Percentiles rank a stretch among this genome's conserved stretches.
Conservation (phyloP, 1,284 basidiomycete species). For the Stereum hirsutum region DNA sequence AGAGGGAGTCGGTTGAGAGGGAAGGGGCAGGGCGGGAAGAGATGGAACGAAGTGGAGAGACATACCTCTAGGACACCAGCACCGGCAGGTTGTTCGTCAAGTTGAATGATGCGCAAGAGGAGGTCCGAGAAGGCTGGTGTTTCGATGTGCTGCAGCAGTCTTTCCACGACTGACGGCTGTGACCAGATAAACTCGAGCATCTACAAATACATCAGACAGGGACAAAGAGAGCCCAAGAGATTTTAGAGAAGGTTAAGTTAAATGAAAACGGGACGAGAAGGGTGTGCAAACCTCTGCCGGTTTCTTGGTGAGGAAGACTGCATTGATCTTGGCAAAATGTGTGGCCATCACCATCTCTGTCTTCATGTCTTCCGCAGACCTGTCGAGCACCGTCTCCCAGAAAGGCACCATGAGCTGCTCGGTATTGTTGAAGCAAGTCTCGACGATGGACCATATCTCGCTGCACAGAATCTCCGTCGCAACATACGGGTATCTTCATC, state of each 20-base stretch:
- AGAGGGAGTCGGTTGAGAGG: too few relatives aligned
- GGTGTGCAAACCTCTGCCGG: conserved; percentile 63
- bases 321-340: conserved; percentile 85
- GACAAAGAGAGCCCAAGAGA: too few relatives aligned
- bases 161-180: conserved; percentile 77
- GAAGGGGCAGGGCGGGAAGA: too few relatives aligned
- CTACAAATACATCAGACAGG: conserved; percentile 38
- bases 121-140: conserved; percentile 90
- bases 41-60: too few relatives aligned
- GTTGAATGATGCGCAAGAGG: conserved; percentile 85
- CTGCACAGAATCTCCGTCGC: conserved; percentile 94
- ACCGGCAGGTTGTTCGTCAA: conserved; percentile 82
- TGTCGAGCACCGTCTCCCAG: conserved; percentile 89
- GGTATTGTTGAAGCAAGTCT: conserved; percentile 74
- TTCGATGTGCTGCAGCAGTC: conserved; percentile 82
- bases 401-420: conserved; percentile 73
- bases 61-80: conserved; percentile 81
- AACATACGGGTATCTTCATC: conserved; percentile 80
- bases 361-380: conserved; percentile 71
- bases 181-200: conserved; percentile 90
- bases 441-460: conserved; percentile 92
- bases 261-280: background rate
- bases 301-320: conserved; percentile 80
- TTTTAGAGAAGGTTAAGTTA: conserved; percentile 26
- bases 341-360: conserved; percentile 69